These are phyloP conservation scores for Primulina tabacum DNA, from an alignment of 257 asterid genomes.

Conservation along the genomic window DNA sequence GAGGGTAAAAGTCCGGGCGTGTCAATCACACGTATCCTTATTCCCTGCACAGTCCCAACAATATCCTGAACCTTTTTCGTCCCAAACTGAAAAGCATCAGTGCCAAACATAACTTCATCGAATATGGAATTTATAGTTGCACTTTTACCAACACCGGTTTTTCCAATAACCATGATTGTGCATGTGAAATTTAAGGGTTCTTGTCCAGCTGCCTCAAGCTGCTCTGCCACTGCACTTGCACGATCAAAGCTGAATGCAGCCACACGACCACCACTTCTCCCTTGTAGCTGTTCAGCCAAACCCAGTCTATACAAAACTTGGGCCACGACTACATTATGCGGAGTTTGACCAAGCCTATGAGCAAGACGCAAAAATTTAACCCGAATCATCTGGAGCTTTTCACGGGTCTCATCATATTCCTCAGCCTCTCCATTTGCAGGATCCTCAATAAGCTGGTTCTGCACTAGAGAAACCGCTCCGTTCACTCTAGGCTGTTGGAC, in stretches of 20 bases:
- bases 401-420: conserved; percentile 97
- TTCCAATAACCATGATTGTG: conserved; percentile 97
- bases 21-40: conserved; percentile 88
- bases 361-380: conserved; percentile 97
- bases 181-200: conserved; percentile 93
- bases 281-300: conserved; percentile 90
- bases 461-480: conserved; percentile 60
- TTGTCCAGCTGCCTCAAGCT: conserved; percentile 92
- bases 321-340: conserved; percentile 97
- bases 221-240: conserved; percentile 98
- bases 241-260: conserved; percentile 96
- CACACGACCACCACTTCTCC: conserved; percentile 88
- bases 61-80: conserved; percentile 96
- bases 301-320: conserved; percentile 96
- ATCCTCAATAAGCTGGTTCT: conserved; percentile 71
- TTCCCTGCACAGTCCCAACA: conserved; percentile 95
- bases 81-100: conserved; percentile 84
- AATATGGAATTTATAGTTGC: conserved; percentile 96
- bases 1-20: conserved; percentile 97
- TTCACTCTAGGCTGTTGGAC: conserved; percentile 80
- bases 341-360: conserved; percentile 91
- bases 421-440: conserved; percentile 72
- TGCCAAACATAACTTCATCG: conserved; percentile 74
- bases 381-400: conserved; percentile 97
- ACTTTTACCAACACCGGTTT: conserved; percentile 98